A percentile compares a stretch with the other conserved stretches of the same genome.
These are phyloP conservation scores for Naganishia friedmannii DNA, from an alignment of 768 basidiomycete genomes.

Conservation along the genomic window DNA sequence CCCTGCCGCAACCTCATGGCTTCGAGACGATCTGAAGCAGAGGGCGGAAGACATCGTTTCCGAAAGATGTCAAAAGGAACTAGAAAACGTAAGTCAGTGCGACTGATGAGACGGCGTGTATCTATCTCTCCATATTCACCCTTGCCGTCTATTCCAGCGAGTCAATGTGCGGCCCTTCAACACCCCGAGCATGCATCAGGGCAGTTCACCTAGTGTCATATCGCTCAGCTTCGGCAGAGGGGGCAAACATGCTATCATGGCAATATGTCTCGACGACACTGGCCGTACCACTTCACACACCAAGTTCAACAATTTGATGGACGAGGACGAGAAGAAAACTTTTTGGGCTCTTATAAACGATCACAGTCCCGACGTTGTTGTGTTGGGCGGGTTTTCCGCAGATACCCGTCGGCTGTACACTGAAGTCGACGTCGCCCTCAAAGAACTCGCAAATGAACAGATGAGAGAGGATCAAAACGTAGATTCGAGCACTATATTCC, in stretches of 20 bases:
- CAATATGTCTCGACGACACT: constrained; percentile 80
- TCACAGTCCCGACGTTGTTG: constrained; percentile 81
- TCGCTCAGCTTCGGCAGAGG: constrained; percentile 94
- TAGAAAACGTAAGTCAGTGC: constrained; percentile 63
- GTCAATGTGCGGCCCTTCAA: constrained; percentile 76
- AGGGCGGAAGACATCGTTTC: constrained; percentile 85
- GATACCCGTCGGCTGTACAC: constrained; percentile 58
- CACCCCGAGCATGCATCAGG: constrained; percentile 63
- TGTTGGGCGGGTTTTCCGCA: constrained; percentile 81
- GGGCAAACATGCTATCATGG: constrained; percentile 80
- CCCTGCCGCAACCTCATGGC: constrained; percentile 81
- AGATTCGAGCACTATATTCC: constrained; percentile 22
- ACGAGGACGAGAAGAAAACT: constrained; percentile 65
- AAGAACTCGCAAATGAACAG: constrained; percentile 36
- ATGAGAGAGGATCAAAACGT: neutral
- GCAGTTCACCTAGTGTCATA: constrained; percentile 73
- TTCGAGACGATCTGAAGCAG: constrained; percentile 79
- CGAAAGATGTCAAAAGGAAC: constrained; percentile 62
- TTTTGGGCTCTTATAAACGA: constrained; percentile 78
- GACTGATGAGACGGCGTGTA: constrained; percentile 21
- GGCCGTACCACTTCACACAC: constrained; percentile 87
- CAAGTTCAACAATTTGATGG: constrained; percentile 80
- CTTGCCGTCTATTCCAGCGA: constrained; percentile 57
- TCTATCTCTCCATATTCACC: neutral
- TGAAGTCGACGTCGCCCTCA: constrained; percentile 40